Base-by-base conservation (phyloP, 176 grass and related monocot species). In the Elymus sibiricus region DNA sequence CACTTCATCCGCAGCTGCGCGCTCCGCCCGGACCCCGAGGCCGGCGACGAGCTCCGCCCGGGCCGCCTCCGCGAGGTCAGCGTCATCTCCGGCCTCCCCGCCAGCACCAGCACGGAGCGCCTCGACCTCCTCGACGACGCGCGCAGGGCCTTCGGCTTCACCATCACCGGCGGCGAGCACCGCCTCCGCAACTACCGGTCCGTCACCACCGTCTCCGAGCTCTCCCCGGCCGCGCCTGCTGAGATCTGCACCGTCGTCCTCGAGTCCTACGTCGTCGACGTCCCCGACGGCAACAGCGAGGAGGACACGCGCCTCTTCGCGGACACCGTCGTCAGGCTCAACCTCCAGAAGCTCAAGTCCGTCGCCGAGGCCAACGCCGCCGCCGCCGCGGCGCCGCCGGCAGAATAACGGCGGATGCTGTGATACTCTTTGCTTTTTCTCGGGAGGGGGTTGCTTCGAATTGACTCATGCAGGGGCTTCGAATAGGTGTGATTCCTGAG, bases 341-440 rank as follows among this genome's bases (percentile, higher is more conserved):
- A 98, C 90, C 96, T 98, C 88, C 96, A 98, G 84, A 98, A 95
- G 91, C 96, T 98, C 90, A 95, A 95, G 67, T 94, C 90, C 72
- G 39, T 98, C 32, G 90, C 96, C 59, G 96, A 94, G 90, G 86
- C 91, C 70, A 89, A 85, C 70, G 87, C 91, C 70, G 85, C 64
- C 56, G 74, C 87, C 9, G 81, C 88, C 14, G 83, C 63, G 14
- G 4, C 77, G 5, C 28, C 71, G 77, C 15, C 76, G 24, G 70
- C 69, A 12, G 81, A 85, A 11, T 88, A 93, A 42, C 85, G 27
- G 12, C 66, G 11, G 16, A 3, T 53, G 78, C 38, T 75, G 75
- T 61, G 76, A 83, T 92, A 53, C 47, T 17, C 47, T 92, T 89
- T 77, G 7, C 53, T 6, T 60, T 80, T 83, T 24, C 80, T 43